phyloP scores from a whole-genome alignment of 192 early-diverging fungal genomes.

The Chytriomyces hyalinus region DNA sequence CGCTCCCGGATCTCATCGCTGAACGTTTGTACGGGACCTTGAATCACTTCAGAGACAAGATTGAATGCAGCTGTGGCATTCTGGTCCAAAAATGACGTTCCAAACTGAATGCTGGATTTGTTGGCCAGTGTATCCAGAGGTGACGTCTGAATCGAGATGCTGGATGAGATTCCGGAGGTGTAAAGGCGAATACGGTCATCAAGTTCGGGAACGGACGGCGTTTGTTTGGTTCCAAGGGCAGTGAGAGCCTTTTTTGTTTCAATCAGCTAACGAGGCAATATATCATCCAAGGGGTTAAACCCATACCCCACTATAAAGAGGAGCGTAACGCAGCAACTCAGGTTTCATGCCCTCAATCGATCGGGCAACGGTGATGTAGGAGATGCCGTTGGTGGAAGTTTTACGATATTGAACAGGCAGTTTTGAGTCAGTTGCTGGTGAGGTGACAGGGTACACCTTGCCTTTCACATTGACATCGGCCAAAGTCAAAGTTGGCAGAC shows the following conservation, averaged over 20 bases:
- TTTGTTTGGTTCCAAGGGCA: slow-evolving; percentile 48
- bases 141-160: slow-evolving; percentile 56
- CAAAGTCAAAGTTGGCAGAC: slow-evolving; percentile 83
- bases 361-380: slow-evolving; percentile 81
- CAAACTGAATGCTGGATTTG: background rate
- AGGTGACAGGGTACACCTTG: slow-evolving; percentile 62
- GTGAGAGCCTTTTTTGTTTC: slow-evolving; percentile 39
- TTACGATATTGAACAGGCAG: slow-evolving; percentile 76
- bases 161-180: slow-evolving; percentile 83
- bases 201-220: slow-evolving; percentile 71
- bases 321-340: slow-evolving; percentile 73
- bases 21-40: slow-evolving; percentile 55
- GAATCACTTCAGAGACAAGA: slow-evolving; percentile 73
- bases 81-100: slow-evolving; percentile 56
- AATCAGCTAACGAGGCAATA: background rate
- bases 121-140: background rate
- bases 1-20: slow-evolving; percentile 62
- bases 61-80: slow-evolving; percentile 74
- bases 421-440: slow-evolving; percentile 34
- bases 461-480: slow-evolving; percentile 72
- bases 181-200: slow-evolving; percentile 84
- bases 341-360: slow-evolving; percentile 65
- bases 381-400: slow-evolving; percentile 88
- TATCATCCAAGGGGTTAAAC: background rate
- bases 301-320: slow-evolving; percentile 74